A percentile compares a stretch with the other conserved stretches of the same genome.
Evolutionary conservation across 768 basidiomycete genomes (phyloP).

Genomic region (Clitopilus hobsonii): DNA sequence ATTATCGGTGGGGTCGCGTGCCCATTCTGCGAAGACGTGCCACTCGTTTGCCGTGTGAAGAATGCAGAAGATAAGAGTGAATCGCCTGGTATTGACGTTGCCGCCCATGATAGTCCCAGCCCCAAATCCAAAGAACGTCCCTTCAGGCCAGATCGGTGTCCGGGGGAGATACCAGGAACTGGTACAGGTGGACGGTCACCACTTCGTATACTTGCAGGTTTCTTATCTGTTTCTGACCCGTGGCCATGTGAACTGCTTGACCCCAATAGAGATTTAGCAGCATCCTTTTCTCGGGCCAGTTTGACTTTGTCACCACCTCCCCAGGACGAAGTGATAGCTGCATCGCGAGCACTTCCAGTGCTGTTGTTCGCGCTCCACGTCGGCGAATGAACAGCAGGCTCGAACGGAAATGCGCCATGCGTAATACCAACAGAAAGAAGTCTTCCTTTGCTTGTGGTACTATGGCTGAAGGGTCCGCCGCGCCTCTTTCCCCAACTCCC

Average conservation of each 20-base stretch:
- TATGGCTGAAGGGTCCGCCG: constrained; percentile 27
- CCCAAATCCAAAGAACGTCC: constrained; percentile 72
- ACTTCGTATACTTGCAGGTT: constrained; percentile 18
- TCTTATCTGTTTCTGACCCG: constrained; percentile 24
- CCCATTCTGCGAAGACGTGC: constrained; percentile 18
- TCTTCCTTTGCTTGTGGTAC: constrained; percentile 25
- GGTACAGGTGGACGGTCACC: constrained; percentile 28
- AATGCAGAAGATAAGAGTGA: constrained; percentile 47
- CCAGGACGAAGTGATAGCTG: neutral
- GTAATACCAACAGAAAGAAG: constrained; percentile 32
- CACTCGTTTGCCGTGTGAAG: constrained; percentile 27
- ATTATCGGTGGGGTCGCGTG: constrained; percentile 4
- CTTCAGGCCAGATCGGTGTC: constrained; percentile 45
- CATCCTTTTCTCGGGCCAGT: constrained; percentile 4
- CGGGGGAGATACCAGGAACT: constrained; percentile 23
- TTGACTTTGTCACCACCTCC: neutral
- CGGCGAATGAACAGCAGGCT: constrained; percentile 58
- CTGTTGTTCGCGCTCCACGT: constrained; percentile 30
- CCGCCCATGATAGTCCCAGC: constrained; percentile 69
- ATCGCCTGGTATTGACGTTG: constrained; percentile 60
- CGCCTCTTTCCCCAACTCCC: constrained; percentile 40
- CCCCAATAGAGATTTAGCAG: constrained; percentile 11
- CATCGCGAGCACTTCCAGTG: constrained; percentile 15
- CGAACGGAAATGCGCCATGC: constrained; percentile 65
- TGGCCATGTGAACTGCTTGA: constrained; percentile 6